Base-by-base conservation (phyloP, 345 rosid genomes). In the Cardiospermum halicacabum region DNA sequence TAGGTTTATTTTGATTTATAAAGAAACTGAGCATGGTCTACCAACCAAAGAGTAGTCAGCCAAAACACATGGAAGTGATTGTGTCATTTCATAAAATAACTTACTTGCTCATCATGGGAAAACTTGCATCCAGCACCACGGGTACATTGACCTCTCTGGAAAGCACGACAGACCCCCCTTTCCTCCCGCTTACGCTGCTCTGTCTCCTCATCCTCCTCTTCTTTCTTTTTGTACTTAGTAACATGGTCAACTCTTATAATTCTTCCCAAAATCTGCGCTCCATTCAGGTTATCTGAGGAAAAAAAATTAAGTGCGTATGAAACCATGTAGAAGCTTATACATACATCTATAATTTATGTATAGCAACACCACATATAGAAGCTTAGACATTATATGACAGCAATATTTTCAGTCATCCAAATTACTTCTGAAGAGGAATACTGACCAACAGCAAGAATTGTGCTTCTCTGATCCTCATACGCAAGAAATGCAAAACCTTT, bases 381-480 rank as follows among this genome's bases (percentile, higher is more conserved):
- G n/a, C n/a, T n/a, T n/a, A n/a, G n/a, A n/a, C n/a, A n/a, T n/a
- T n/a, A n/a, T n/a, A n/a, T n/a, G n/a, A n/a, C n/a, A n/a, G n/a
- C n/a, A n/a, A n/a, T n/a, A n/a, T n/a, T n/a, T n/a, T n/a, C n/a
- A n/a, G n/a, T n/a, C n/a, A n/a, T n/a, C n/a, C n/a, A n/a, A n/a
- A n/a, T n/a, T n/a, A n/a, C n/a, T n/a, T n/a, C n/a, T n/a, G n/a
- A n/a, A n/a, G n/a, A n/a, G 51, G 34, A 48, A 71, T 39, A 74
- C 90, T 58, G 58, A 91, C 98, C 99, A 74, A 87, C 99, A 70
- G 96, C 97, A 69, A 90, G 90, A 67, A 56, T 78, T 13, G 99
- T 91, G 64, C 97, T 93, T 66, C 99, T 74, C 53, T 94, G 99
- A 87, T 94, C 96, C 75, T 94, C 99, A 22, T 85, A 91, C 0